Conservation (phyloP, 345 rosid species). For the Linum usitatissimum region DNA sequence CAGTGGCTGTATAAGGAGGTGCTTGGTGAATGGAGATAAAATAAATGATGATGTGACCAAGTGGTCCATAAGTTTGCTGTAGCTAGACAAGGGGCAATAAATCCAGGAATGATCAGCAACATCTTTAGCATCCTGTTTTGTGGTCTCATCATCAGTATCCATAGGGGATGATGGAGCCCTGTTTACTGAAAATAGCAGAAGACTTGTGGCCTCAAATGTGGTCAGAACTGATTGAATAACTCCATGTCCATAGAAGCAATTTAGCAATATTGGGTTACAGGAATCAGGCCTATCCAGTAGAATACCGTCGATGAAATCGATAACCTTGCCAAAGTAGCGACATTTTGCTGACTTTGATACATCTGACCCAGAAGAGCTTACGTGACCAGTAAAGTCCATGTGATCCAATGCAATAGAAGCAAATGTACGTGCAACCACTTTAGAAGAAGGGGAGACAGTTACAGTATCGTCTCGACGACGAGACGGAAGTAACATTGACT, state of each 20-base stretch:
- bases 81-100: conserved; percentile 82
- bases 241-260: conserved; percentile 70
- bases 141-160: conserved; percentile 70
- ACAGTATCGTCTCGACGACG: conserved; percentile 86
- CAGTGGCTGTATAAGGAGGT: conserved; percentile 71
- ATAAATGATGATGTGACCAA: conserved; percentile 79
- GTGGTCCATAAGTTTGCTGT: conserved; percentile 92
- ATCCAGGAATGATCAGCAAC: conserved; percentile 73
- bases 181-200: conserved; percentile 57
- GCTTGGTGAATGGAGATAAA: conserved; percentile 78
- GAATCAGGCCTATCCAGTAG: conserved; percentile 82
- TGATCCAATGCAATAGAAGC: conserved; percentile 73
- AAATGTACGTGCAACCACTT: conserved; percentile 66
- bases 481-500: conserved; percentile 84
- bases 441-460: conserved; percentile 70
- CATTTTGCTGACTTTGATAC: conserved; percentile 68
- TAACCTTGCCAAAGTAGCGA: conserved; percentile 86
- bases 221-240: conserved; percentile 74
- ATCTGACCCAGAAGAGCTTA: conserved; percentile 41
- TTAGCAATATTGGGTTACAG: conserved; percentile 72
- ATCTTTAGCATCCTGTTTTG: conserved; percentile 58
- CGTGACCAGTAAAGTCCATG: conserved; percentile 64
- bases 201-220: conserved; percentile 95
- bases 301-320: conserved; percentile 77
- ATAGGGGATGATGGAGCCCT: conserved; percentile 70